These are phyloP conservation scores for Aspergillus sp. DNA, from an alignment of 2,329 filamentous ascomycete genomes.

Conservation along the genomic window DNA sequence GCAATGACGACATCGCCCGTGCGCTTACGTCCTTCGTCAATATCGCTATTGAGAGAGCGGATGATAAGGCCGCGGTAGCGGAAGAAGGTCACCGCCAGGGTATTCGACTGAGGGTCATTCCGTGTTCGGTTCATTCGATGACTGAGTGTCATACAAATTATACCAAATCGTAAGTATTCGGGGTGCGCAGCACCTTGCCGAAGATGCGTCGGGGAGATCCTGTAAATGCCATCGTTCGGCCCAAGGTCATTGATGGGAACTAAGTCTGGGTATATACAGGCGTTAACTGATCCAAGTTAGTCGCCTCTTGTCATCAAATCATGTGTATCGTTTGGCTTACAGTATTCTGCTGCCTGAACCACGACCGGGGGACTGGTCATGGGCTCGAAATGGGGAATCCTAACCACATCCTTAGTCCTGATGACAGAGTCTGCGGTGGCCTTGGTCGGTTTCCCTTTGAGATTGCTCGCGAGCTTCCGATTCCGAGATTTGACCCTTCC, in stretches of 20 bases:
- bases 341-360: slow-evolving; percentile 29
- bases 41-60: slow-evolving; percentile 29
- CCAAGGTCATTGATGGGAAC: no score
- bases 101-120: slow-evolving; percentile 12
- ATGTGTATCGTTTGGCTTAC: slow-evolving; percentile 26
- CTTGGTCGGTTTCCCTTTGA: not conserved
- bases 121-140: slow-evolving; percentile 33
- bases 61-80: slow-evolving; percentile 30
- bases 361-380: slow-evolving; percentile 18
- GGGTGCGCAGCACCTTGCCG: slow-evolving; percentile 12
- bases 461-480: not conserved
- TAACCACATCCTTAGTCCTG: not conserved
- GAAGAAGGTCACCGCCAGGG: slow-evolving; percentile 26
- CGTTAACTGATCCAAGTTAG: slow-evolving; percentile 25
- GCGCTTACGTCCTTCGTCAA: slow-evolving; percentile 18
- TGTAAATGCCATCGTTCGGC: no score
- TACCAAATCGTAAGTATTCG: slow-evolving; percentile 28
- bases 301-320: not conserved
- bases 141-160: slow-evolving; percentile 33
- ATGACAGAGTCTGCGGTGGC: no score
- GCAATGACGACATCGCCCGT: slow-evolving; percentile 28
- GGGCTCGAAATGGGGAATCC: not conserved
- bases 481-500: slow-evolving; percentile 5
- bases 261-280: slow-evolving; percentile 28
- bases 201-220: no score